Conservation (phyloP, 768 basidiomycete species). For the Lactarius tabidus region DNA sequence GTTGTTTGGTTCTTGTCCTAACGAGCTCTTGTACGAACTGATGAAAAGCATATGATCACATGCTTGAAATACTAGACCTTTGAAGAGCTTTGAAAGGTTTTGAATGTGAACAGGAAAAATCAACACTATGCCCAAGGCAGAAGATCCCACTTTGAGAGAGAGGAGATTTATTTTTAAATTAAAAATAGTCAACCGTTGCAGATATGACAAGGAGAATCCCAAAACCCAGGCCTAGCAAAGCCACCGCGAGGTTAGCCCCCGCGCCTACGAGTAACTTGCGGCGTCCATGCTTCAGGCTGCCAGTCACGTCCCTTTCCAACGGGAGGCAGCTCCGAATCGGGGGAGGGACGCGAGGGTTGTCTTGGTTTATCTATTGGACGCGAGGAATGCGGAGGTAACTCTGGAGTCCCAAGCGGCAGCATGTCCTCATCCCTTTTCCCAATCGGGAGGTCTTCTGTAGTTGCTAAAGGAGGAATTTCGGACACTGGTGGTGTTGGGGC, state of each 20-base stretch:
- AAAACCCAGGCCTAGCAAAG: background rate
- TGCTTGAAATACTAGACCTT: background rate
- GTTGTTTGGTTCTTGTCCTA: background rate
- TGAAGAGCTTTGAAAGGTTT: background rate
- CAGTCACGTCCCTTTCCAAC: constrained; percentile 18
- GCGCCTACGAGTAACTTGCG: constrained; percentile 1
- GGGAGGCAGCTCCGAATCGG: background rate
- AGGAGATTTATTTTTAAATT: background rate
- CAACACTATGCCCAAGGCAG: background rate
- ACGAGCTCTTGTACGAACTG: background rate
- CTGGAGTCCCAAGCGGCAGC: background rate
- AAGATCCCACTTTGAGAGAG: no score
- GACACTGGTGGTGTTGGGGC: background rate
- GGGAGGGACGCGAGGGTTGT: background rate
- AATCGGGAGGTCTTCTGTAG: background rate
- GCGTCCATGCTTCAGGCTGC: constrained; percentile 22
- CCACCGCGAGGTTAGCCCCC: background rate
- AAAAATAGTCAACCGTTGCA: background rate
- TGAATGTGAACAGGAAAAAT: background rate
- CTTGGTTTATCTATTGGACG: background rate
- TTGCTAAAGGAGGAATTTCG: background rate
- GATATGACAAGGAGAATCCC: background rate
- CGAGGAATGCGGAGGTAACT: background rate
- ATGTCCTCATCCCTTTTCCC: background rate
- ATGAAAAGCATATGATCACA: background rate